Percentiles rank a stretch among this genome's conserved stretches.
These are phyloP conservation scores for Amylocystis lapponica DNA, from an alignment of 768 basidiomycete species.

Conservation along the genomic window DNA sequence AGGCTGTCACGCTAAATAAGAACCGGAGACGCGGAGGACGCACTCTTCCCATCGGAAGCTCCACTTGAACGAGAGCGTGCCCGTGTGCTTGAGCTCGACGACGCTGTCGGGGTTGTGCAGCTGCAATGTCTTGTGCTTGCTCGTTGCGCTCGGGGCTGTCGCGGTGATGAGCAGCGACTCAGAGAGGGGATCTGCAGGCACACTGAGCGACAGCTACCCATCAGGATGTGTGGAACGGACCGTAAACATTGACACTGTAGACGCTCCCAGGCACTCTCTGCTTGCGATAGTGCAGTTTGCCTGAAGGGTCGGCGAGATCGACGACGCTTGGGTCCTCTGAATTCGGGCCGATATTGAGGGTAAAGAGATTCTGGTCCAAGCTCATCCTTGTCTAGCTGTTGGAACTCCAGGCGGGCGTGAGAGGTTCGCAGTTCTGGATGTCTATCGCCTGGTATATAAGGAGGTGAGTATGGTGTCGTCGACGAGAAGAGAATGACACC, in stretches of 20 bases:
- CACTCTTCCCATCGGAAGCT: slow-evolving; percentile 79
- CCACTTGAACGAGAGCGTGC: slow-evolving; percentile 73
- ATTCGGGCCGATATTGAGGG: slow-evolving; percentile 58
- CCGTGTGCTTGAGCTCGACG: slow-evolving; percentile 70
- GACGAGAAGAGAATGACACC: too few relatives aligned
- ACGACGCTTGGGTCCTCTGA: slow-evolving; percentile 53
- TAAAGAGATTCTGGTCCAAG: slow-evolving; percentile 82
- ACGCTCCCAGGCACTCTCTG: slow-evolving; percentile 46
- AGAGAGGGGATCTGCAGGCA: slow-evolving; percentile 57
- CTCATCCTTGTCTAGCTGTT: slow-evolving; percentile 47
- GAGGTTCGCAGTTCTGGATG: too few relatives aligned
- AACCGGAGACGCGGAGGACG: slow-evolving; percentile 24
- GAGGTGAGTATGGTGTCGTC: too few relatives aligned
- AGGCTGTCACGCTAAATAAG: not conserved
- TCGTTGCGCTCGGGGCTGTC: slow-evolving; percentile 54
- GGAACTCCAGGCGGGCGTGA: too few relatives aligned
- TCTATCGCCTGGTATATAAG: too few relatives aligned
- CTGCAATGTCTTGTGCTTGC: slow-evolving; percentile 70
- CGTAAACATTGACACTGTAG: slow-evolving; percentile 65
- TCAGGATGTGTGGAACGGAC: slow-evolving; percentile 31
- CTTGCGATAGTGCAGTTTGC: slow-evolving; percentile 67
- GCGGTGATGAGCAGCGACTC: slow-evolving; percentile 67
- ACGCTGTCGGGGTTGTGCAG: slow-evolving; percentile 66
- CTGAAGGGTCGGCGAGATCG: slow-evolving; percentile 65
- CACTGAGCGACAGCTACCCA: not conserved